Base-by-base conservation (phyloP, 2,329 filamentous ascomycete species). In the Akanthomyces dipterigenus region DNA sequence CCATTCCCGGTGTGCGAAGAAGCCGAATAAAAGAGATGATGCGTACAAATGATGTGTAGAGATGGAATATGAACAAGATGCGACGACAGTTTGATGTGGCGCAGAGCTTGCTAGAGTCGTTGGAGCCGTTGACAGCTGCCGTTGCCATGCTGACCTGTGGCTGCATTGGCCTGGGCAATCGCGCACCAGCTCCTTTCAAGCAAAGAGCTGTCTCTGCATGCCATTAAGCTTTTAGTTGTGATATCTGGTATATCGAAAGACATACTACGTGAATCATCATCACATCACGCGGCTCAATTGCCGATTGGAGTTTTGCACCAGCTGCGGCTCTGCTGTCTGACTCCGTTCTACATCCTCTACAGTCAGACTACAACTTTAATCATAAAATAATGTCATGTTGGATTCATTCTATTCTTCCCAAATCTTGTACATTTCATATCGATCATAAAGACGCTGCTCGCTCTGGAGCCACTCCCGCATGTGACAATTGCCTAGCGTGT, bases 1-100 rank as follows among this genome's bases (percentile, higher is more conserved):
- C 40, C 42, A 54, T 36, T 60, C 42, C 58, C 58, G 58, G 58
- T 28, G 14, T 48, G 20, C 20, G 20, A 34, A 56, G 40, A 43
- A 45, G 40, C 42, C 42, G 54, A 56, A 24, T 14, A n/a, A 46
- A 46, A 24, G 42, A 36, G 31, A 36, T 20, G 20, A 46, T 46
- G 42, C 16, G 24, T 26, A 48, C 24, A 48, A 18, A 16, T 42
- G 31, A 18, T 11, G 6, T 24, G 16, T 55, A 16, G 12, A 7
- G 18, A 14, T 36, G 31, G 6, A 34, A 34, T n/a, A n/a, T n/a
- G n/a, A n/a, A n/a, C n/a, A n/a, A 9, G 22, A 12, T 40, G 36
- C 36, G 5, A 16, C 3, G 14, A 16, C 5, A 16, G 12, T 38
- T 46, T 22, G 11, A 8, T 46, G 5, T 5, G 11, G 43, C 20